A percentile compares a stretch with the other conserved stretches of the same genome.
phyloP scores from a whole-genome alignment of 495 filamentous ascomycete species.

The Chaetomium tenue region DNA sequence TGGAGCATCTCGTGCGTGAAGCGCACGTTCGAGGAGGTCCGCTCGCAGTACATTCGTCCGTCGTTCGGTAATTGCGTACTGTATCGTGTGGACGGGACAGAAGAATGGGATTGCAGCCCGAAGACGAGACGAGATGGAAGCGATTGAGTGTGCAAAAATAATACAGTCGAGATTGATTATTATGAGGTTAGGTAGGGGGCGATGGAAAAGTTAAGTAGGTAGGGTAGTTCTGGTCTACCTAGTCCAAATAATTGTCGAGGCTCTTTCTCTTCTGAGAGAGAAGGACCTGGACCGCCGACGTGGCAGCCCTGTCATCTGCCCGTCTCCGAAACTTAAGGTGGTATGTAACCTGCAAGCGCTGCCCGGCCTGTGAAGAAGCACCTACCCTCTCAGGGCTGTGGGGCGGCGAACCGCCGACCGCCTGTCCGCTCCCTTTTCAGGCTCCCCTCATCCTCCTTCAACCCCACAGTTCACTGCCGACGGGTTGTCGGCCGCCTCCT shows the following conservation, averaged over 20 bases:
- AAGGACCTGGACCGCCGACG: neutral
- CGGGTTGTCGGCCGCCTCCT: neutral
- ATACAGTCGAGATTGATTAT: no score
- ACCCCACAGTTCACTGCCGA: neutral
- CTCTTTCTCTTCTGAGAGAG: no score
- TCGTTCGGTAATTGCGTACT: neutral
- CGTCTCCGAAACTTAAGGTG: no score
- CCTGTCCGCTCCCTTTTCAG: constrained; percentile 6
- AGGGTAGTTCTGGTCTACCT: neutral
- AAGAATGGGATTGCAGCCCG: no score
- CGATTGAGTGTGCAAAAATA: no score
- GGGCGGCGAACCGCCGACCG: constrained; percentile 5
- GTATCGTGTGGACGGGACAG: neutral
- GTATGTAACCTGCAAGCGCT: neutral
- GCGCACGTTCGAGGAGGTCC: neutral
- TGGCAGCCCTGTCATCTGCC: constrained; percentile 6
- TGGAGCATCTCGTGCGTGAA: neutral
- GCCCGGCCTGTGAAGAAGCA: neutral
- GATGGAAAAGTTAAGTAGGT: neutral
- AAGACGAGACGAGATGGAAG: no score
- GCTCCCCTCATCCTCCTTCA: neutral
- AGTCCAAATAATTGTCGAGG: neutral
- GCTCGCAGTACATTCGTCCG: neutral
- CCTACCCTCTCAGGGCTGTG: neutral
- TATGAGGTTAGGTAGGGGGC: neutral